Conservation (phyloP, 2,329 filamentous ascomycete species). For the Karstenula rhodostoma region DNA sequence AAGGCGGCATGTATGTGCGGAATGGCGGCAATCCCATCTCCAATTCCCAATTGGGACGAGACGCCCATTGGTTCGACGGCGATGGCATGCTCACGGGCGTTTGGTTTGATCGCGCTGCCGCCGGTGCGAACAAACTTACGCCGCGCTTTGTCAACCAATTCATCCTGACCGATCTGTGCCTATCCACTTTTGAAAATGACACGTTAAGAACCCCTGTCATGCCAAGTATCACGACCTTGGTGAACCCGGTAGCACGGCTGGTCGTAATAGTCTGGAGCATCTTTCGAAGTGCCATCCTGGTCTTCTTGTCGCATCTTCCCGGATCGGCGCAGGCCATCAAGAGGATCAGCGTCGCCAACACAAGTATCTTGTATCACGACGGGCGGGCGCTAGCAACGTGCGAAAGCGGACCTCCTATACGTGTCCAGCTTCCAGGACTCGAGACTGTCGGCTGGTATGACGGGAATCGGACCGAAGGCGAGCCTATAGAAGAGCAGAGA, state of each 20-base stretch:
- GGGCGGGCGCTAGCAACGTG: conserved; percentile 73
- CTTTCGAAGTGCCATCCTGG: conserved; percentile 64
- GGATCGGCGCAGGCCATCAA: conserved; percentile 66
- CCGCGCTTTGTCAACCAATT: conserved; percentile 76
- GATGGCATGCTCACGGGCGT: conserved; percentile 78
- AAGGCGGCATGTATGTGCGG: conserved; percentile 74
- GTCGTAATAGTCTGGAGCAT: conserved; percentile 61
- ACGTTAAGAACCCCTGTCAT: conserved; percentile 65
- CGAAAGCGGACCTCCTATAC: conserved; percentile 74
- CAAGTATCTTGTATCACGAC: conserved; percentile 71
- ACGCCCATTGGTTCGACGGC: conserved; percentile 78
- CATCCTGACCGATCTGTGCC: conserved; percentile 71
- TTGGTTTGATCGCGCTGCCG: conserved; percentile 58
- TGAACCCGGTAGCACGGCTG: conserved; percentile 65
- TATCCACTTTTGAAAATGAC: conserved; percentile 60
- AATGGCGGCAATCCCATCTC: conserved; percentile 75
- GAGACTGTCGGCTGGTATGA: conserved; percentile 77
- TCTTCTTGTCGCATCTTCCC: conserved; percentile 65
- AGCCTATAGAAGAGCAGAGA: conserved; percentile 45
- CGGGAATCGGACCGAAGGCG: conserved; percentile 63
- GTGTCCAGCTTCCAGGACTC: conserved; percentile 68
- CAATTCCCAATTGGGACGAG: conserved; percentile 67
- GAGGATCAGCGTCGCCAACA: conserved; percentile 76
- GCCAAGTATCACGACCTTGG: conserved; percentile 72
- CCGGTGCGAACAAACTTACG: conserved; percentile 45